phyloP scores from a whole-genome alignment of 495 filamentous ascomycete genomes.

The Aspergillus asperescens region DNA sequence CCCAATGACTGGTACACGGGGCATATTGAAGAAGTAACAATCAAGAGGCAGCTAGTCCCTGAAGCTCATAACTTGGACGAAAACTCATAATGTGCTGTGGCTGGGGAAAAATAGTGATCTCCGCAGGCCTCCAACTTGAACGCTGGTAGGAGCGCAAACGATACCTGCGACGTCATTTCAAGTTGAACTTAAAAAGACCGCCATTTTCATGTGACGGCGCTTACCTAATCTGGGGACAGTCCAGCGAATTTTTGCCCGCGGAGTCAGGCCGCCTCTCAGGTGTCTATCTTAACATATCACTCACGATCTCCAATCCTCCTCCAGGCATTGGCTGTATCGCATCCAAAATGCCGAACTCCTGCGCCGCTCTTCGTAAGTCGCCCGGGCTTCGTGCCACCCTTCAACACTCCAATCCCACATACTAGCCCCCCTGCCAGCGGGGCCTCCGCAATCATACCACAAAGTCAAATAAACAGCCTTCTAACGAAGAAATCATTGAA shows the following conservation, averaged over 20 bases:
- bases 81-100: constrained; percentile 7
- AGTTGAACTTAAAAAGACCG: not conserved
- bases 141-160: not conserved
- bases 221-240: constrained; percentile 36
- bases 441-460: constrained; percentile 1
- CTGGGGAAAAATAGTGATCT: not conserved
- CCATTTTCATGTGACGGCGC: constrained; percentile 28
- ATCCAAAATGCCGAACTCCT: constrained; percentile 82
- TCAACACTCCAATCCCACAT: not conserved
- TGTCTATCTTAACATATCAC: not conserved
- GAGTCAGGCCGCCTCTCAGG: not conserved
- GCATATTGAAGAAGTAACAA: constrained; percentile 42
- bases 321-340: constrained; percentile 6
- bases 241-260: constrained; percentile 18
- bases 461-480: constrained; percentile 5
- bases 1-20: constrained; percentile 77
- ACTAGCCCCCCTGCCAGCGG: not conserved
- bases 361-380: constrained; percentile 85
- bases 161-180: constrained; percentile 21
- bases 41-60: not conserved
- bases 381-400: not conserved
- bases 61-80: not conserved
- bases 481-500: constrained; percentile 4
- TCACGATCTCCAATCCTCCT: not conserved
- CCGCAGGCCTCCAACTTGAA: not conserved